Percentiles rank a stretch among this genome's conserved stretches.
Evolutionary conservation across 306 rosid genomes (phyloP).

Genomic region (Rosa rugosa): DNA sequence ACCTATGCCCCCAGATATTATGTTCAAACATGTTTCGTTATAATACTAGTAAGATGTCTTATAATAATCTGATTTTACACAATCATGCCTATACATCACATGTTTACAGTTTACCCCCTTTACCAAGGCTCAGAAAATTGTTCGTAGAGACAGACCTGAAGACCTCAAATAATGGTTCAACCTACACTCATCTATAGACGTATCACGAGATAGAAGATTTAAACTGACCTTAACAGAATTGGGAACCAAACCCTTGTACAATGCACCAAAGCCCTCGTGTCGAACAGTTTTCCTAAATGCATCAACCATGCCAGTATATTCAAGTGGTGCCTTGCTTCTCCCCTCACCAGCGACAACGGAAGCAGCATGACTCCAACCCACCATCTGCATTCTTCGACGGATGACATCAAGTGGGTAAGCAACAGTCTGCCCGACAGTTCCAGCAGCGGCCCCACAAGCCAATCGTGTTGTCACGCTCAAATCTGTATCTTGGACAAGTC

Average conservation of each 20-base stretch:
- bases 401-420: constrained; percentile 99
- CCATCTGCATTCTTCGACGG: constrained; percentile 99
- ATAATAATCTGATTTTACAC: neutral
- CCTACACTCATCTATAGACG: neutral
- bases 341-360: constrained; percentile 87
- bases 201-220: neutral
- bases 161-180: neutral
- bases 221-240: constrained; percentile 89
- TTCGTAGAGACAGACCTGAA: neutral
- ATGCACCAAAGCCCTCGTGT: constrained; percentile 90
- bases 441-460: constrained; percentile 99
- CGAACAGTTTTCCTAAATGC: constrained; percentile 95
- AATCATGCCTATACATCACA: neutral
- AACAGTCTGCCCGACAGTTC: constrained; percentile 93
- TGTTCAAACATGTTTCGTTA: neutral
- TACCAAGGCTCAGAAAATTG: neutral
- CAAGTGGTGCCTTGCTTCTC: constrained; percentile 66
- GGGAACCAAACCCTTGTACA: constrained; percentile 98
- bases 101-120: neutral
- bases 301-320: constrained; percentile 91
- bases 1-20: neutral
- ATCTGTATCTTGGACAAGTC: constrained; percentile 70
- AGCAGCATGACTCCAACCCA: constrained; percentile 94
- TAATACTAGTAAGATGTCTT: neutral
- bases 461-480: constrained; percentile 82